Conservation (phyloP, 208 protist genomes). For the Blechomonas ayalai region DNA sequence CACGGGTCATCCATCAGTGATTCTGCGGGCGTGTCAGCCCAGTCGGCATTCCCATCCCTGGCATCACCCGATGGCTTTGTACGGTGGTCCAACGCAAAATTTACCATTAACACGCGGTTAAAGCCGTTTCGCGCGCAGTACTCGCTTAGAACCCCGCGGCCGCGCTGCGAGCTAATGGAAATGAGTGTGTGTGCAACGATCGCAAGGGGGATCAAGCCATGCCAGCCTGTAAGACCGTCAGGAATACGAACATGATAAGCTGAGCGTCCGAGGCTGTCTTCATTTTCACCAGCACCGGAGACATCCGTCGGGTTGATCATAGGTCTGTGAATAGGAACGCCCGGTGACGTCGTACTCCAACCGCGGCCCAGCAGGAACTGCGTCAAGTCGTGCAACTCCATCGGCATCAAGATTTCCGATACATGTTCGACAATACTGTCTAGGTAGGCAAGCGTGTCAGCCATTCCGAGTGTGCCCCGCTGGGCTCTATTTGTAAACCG, state of each 20-base stretch:
- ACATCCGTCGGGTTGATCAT: neutral
- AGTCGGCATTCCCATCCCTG: no score
- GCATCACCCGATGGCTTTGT: no score
- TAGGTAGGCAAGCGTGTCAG: conserved; percentile 46
- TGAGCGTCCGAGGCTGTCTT: no score
- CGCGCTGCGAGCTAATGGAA: conserved; percentile 26
- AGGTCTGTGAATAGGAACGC: neutral
- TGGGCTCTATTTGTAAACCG: no score
- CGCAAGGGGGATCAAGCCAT: conserved; percentile 54
- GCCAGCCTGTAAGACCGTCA: conserved; percentile 19
- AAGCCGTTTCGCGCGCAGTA: conserved; percentile 46
- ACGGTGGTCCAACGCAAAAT: conserved; percentile 12
- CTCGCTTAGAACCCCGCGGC: conserved; percentile 23
- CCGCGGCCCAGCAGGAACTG: conserved; percentile 31
- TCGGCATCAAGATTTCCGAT: conserved; percentile 44
- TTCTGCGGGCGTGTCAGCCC: no score
- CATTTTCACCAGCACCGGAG: neutral
- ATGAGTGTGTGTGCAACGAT: conserved; percentile 40
- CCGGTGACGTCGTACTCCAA: conserved; percentile 9
- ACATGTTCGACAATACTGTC: conserved; percentile 34
- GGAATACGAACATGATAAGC: conserved; percentile 17
- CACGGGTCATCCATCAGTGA: no score
- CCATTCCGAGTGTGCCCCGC: conserved; percentile 38
- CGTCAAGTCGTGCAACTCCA: conserved; percentile 41
- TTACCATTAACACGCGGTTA: conserved; percentile 31